These are phyloP conservation scores for Thraustochytrium sp. DNA, from an alignment of 352 stramenopile genomes.

Conservation along the genomic window DNA sequence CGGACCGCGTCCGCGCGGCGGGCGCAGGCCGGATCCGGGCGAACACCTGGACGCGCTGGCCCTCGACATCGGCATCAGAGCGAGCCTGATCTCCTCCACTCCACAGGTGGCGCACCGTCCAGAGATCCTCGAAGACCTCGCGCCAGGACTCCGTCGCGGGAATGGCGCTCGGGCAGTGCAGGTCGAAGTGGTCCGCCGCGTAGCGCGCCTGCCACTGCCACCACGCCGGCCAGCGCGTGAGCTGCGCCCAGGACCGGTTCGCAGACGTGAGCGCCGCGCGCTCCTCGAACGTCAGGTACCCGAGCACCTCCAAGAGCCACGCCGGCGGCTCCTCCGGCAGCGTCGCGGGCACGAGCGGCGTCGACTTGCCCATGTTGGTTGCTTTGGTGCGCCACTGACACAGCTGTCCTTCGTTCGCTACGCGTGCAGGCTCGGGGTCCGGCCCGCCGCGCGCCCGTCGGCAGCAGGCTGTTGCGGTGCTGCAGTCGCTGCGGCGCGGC, in stretches of 20 bases:
- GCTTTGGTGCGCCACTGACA: not conserved
- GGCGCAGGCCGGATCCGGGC: not conserved
- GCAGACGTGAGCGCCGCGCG: not conserved
- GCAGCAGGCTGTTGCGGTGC: too few relatives aligned
- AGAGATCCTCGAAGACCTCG: slow-evolving; percentile 15
- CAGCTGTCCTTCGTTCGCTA: not conserved
- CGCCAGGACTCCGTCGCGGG: not conserved
- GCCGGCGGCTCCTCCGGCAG: not conserved
- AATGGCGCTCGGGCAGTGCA: not conserved
- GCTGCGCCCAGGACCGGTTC: not conserved
- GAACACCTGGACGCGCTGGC: slow-evolving; percentile 18
- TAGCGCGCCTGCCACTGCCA: not conserved
- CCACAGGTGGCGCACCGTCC: not conserved
- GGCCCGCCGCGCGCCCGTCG: too few relatives aligned
- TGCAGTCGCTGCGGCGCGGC: too few relatives aligned
- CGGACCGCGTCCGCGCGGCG: not conserved
- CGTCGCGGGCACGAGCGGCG: not conserved
- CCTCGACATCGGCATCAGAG: too few relatives aligned
- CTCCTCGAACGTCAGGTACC: not conserved
- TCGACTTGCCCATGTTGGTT: not conserved
- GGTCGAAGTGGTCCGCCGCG: not conserved
- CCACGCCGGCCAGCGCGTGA: not conserved
- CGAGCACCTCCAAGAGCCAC: slow-evolving; percentile 10
- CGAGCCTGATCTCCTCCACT: too few relatives aligned
- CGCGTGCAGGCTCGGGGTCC: not conserved